Percentiles rank a stretch among this genome's conserved stretches.
phyloP scores from a whole-genome alignment of 345 rosid species.

The Eucalyptus brandiana region DNA sequence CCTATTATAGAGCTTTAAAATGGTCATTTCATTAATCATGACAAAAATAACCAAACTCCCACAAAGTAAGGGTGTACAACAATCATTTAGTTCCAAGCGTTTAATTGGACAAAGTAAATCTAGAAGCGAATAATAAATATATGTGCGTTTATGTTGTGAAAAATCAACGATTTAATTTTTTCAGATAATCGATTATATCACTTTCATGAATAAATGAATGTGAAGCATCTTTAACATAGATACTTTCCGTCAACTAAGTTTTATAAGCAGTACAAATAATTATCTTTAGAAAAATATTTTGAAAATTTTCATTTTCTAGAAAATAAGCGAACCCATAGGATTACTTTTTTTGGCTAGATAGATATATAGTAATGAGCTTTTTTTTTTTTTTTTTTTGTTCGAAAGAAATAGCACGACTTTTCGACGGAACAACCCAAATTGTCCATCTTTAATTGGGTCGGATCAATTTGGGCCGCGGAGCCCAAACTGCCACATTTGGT shows the following conservation, averaged over 20 bases:
- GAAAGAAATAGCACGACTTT: rapidly evolving
- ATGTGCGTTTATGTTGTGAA: neutral
- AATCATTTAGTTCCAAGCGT: rapidly evolving
- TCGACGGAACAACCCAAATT: neutral
- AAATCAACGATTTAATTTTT: rapidly evolving
- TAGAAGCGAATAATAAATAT: neutral
- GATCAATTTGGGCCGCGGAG: neutral
- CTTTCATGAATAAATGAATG: neutral
- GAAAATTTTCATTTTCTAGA: neutral
- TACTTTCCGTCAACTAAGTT: neutral
- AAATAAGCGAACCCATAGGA: neutral
- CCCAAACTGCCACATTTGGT: neutral
- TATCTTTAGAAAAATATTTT: neutral
- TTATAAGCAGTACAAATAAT: rapidly evolving
- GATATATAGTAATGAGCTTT: neutral
- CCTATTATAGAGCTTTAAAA: neutral
- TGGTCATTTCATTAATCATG: neutral
- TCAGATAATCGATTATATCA: neutral
- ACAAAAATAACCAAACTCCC: neutral
- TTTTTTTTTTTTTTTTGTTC: neutral
- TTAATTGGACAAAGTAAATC: neutral
- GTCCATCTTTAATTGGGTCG: neutral
- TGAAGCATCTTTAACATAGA: too few relatives aligned
- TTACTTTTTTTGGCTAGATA: rapidly evolving
- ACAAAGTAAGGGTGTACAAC: neutral